These are phyloP conservation scores for Arachnopeziza araneosa DNA, from an alignment of 2,329 filamentous ascomycete species.

Conservation along the genomic window DNA sequence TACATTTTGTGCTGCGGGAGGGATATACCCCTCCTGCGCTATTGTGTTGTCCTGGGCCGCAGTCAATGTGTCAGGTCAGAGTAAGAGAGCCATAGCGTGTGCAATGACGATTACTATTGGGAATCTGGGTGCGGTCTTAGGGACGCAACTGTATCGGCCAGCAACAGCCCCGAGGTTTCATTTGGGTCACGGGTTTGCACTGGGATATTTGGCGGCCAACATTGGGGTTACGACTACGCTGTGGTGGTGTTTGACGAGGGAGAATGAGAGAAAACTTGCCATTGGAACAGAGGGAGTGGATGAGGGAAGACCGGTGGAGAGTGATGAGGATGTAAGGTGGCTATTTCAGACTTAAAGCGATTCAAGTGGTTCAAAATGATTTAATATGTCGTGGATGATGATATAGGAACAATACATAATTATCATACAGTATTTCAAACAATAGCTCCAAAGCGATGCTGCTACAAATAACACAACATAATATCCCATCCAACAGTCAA, in stretches of 20 bases:
- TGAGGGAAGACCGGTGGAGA: background rate
- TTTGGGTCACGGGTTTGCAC: conserved; percentile 60
- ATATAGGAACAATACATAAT: background rate
- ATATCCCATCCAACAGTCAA: too few relatives aligned
- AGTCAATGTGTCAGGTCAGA: conserved; percentile 66
- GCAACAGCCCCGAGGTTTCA: conserved; percentile 56
- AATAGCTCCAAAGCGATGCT: too few relatives aligned
- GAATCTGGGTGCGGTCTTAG: conserved; percentile 62
- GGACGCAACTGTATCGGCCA: conserved; percentile 62
- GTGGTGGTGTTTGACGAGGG: conserved; percentile 48
- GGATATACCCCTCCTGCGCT: conserved; percentile 61
- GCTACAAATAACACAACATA: too few relatives aligned
- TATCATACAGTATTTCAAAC: too few relatives aligned
- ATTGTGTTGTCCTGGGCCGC: conserved; percentile 64
- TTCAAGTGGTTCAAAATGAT: background rate
- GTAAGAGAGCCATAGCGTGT: conserved; percentile 62
- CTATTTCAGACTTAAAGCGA: background rate
- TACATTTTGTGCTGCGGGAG: conserved; percentile 58
- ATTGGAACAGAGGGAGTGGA: background rate
- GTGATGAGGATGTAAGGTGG: background rate
- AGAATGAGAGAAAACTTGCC: conserved; percentile 50
- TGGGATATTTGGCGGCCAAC: conserved; percentile 59
- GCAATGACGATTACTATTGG: conserved; percentile 69
- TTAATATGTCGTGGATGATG: background rate
- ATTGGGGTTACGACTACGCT: conserved; percentile 46